These are phyloP conservation scores for Paraurostyla sp. DNA, from an alignment of 73 alveolate species.

Conservation along the genomic window DNA sequence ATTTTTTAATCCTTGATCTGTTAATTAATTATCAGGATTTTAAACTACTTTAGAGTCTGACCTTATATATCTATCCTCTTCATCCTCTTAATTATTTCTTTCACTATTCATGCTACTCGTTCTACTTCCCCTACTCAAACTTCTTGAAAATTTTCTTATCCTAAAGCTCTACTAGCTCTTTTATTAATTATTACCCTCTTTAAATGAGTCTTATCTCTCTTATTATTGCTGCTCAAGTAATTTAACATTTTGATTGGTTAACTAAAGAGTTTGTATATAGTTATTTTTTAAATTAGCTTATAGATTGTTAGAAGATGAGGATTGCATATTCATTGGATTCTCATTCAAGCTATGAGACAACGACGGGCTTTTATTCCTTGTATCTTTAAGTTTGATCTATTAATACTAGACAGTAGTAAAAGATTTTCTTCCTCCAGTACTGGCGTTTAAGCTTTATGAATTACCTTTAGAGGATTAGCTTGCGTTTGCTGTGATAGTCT, in stretches of 20 bases:
- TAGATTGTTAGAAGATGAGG: background rate
- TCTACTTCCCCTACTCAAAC: conserved; percentile 8
- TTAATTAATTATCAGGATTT: background rate
- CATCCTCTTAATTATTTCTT: background rate
- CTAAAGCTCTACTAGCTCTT: background rate
- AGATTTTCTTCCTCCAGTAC: background rate
- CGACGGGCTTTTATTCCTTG: conserved; percentile 7
- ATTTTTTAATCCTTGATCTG: background rate
- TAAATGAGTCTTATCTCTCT: background rate
- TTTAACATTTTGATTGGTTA: background rate
- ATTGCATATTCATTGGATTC: background rate
- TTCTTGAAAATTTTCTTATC: conserved; percentile 12
- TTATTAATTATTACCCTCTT: background rate
- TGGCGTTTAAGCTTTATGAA: too few relatives aligned
- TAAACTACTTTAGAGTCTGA: background rate
- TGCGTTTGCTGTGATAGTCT: background rate
- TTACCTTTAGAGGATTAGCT: background rate
- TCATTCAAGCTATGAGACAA: background rate
- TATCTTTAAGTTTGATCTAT: background rate
- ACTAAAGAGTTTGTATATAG: background rate
- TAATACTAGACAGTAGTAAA: background rate
- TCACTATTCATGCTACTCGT: background rate
- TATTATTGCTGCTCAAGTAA: background rate
- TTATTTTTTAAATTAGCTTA: background rate
- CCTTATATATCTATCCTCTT: background rate